Evolutionary conservation across 805 yeast genomes (phyloP), one percentile per base, ranked within the genome.

Genomic region (Hanseniaspora jakobsenii): DNA sequence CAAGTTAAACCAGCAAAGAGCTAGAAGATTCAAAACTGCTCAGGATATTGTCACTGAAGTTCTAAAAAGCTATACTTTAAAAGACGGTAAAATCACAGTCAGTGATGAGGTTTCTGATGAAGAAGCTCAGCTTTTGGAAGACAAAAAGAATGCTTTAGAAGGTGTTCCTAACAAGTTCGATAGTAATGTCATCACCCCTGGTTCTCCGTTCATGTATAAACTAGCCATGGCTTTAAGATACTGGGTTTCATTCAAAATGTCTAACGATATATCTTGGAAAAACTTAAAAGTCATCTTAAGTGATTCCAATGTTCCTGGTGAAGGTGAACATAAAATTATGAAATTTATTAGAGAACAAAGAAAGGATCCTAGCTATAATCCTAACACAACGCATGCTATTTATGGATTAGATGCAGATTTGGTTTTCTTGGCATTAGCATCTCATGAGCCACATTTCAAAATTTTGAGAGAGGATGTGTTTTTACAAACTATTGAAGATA

Each of bases 291-390:
- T 91, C 5, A 81, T 91, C 19, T 79, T 91, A 36, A 81, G 94
- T 55, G 99, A 89, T 59, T 94, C 95, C 24, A 78, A 94, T 0
- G 97, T 89, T 12, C 98, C 99, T 1, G 99, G 99, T 50, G 99
- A 91, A 70, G 99, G 99, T 59, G 99, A 91, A 62, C 99, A 91
- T 66, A 91, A 91, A 61, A 79, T 91, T 54, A 91, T 91, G 98
- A 86, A 81, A 55, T 91, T 87, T 59, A 81, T 91, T 47, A 75
- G 99, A 56, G 74, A 83, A 32, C 97, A 87, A 59, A 71, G 97
- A 53, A 73, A 81, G 32, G 91, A 82, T 53, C 83, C 93, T 0
- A 77, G 78, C 56, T 83, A 89, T 61, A 74, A 84, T 56, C 95
- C 97, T 43, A 89, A 91, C 59, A 87, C 95, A 1, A 71, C 77